Evolutionary conservation across 305 asterid species (phyloP).

Genomic region (Ajuga reptans): DNA sequence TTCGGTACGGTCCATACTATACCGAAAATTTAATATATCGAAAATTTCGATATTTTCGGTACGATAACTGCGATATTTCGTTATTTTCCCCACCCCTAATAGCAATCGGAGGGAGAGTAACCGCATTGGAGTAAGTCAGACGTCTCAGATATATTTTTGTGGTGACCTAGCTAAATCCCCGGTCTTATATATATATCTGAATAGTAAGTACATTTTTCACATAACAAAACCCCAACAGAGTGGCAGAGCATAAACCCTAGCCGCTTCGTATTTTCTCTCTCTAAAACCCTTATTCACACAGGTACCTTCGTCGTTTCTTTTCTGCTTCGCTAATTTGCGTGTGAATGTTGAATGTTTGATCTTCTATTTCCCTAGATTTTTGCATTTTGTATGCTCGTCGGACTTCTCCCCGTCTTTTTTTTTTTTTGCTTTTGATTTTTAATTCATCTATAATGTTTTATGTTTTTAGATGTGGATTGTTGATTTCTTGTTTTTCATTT

Average conservation of each 20-base stretch:
- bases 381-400: background rate
- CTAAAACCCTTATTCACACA: constrained; percentile 23
- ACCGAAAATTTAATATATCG: too few species aligned
- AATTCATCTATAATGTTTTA: background rate
- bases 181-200: background rate
- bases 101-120: constrained; percentile 3
- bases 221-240: background rate
- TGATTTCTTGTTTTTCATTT: background rate
- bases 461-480: background rate
- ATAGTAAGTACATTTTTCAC: background rate
- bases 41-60: too few species aligned
- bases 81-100: too few species aligned
- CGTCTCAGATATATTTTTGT: background rate
- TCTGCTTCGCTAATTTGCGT: background rate
- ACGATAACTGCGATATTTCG: background rate
- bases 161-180: too few species aligned
- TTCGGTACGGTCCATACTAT: too few species aligned
- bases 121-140: constrained; percentile 3
- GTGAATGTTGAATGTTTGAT: background rate
- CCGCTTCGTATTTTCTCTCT: constrained; percentile 20
- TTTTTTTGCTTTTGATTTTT: background rate
- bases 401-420: background rate
- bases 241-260: constrained; percentile 46
- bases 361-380: background rate
- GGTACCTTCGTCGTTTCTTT: constrained; percentile 15